Evolutionary conservation across 1,139 yeast genomes (phyloP).

Genomic region (Taphrina betulina): DNA sequence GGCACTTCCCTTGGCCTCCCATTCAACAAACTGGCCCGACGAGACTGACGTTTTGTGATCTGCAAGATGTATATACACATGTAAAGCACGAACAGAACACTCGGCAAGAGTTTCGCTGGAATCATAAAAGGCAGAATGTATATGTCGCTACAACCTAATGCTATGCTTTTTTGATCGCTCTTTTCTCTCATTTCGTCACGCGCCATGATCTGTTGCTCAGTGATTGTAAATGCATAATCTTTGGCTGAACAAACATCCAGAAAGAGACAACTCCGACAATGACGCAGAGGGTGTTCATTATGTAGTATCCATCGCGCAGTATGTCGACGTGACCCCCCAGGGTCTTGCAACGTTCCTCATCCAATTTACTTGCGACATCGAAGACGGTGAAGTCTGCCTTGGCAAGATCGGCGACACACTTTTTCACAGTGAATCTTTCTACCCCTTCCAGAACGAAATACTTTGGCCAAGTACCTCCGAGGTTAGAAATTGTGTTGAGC

Average conservation of each 20-base stretch:
- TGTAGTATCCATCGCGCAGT: slow-evolving; percentile 77
- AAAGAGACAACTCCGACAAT: slow-evolving; percentile 64
- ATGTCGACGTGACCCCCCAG: slow-evolving; percentile 58
- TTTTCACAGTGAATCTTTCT: slow-evolving; percentile 61
- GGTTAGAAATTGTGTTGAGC: slow-evolving; percentile 81
- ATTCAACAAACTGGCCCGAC: no score
- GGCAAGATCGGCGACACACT: slow-evolving; percentile 18
- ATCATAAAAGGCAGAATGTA: background rate
- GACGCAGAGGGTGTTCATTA: slow-evolving; percentile 72
- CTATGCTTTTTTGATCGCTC: background rate
- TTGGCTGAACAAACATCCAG: slow-evolving; percentile 62
- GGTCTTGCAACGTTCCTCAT: slow-evolving; percentile 53
- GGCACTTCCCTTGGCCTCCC: no score
- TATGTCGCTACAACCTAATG: background rate
- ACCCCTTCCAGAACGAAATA: slow-evolving; percentile 72
- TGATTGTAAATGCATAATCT: slow-evolving; percentile 58
- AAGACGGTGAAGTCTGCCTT: slow-evolving; percentile 31
- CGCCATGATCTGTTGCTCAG: slow-evolving; percentile 72
- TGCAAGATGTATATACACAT: no score
- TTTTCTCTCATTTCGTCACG: slow-evolving; percentile 45
- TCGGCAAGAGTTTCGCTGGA: no score
- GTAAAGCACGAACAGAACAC: no score
- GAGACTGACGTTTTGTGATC: no score
- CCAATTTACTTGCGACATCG: slow-evolving; percentile 49
- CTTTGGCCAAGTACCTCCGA: slow-evolving; percentile 98